Evolutionary conservation across 1,139 yeast species (phyloP).

Genomic region (Saccharomyces hybrid): DNA sequence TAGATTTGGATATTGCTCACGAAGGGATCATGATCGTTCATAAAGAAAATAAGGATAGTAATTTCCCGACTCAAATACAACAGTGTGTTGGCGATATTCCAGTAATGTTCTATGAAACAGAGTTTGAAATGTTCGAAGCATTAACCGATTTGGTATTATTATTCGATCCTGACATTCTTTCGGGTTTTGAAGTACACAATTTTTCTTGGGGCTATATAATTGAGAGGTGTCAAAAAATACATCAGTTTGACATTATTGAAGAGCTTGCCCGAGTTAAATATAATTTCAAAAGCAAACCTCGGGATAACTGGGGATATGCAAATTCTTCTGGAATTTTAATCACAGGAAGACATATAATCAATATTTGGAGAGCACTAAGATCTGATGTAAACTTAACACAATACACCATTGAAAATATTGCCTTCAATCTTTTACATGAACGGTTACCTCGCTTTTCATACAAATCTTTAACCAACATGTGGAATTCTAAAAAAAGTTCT

Average conservation of each 20-base stretch:
- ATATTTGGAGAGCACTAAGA: slow-evolving; percentile 74
- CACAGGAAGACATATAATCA: slow-evolving; percentile 74
- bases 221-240: slow-evolving; percentile 47
- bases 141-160: slow-evolving; percentile 49
- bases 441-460: slow-evolving; percentile 57
- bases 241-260: slow-evolving; percentile 46
- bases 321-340: slow-evolving; percentile 65
- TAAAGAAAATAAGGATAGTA: slow-evolving; percentile 4
- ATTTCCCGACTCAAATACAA: slow-evolving; percentile 7
- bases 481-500: slow-evolving; percentile 29
- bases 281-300: slow-evolving; percentile 46
- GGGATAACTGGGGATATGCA: slow-evolving; percentile 76
- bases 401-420: slow-evolving; percentile 72
- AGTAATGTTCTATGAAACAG: slow-evolving; percentile 38
- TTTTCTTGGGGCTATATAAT: slow-evolving; percentile 85
- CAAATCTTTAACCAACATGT: slow-evolving; percentile 47
- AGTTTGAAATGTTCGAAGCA: slow-evolving; percentile 47
- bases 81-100: slow-evolving; percentile 16
- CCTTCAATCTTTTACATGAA: slow-evolving; percentile 57
- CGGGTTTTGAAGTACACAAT: slow-evolving; percentile 78
- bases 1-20: slow-evolving; percentile 28
- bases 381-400: slow-evolving; percentile 55
- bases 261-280: slow-evolving; percentile 46
- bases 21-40: slow-evolving; percentile 34
- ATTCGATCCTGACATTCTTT: slow-evolving; percentile 79